A percentile compares a stretch with the other conserved stretches of the same genome.
phyloP scores from a whole-genome alignment of 345 rosid species.

The Gossypium mustelinum region DNA sequence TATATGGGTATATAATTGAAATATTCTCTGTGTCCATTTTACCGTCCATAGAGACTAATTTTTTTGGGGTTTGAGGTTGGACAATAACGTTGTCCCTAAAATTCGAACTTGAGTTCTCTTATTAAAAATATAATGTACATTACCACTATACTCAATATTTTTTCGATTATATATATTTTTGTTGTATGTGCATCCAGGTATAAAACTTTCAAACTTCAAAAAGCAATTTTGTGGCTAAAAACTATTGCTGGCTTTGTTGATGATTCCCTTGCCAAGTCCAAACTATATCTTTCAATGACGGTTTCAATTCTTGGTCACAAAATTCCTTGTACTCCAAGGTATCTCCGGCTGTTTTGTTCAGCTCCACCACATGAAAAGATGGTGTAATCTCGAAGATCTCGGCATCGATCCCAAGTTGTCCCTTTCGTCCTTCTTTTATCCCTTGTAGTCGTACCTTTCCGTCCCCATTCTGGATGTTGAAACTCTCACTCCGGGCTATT shows the following conservation, averaged over 20 bases:
- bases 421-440: conserved; percentile 70
- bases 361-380: conserved; percentile 63
- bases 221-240: no score
- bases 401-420: conserved; percentile 63
- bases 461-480: conserved; percentile 40
- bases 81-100: no score
- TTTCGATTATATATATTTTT: no score
- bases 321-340: conserved; percentile 67
- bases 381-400: conserved; percentile 78
- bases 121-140: no score
- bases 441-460: conserved; percentile 61
- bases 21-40: no score
- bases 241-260: conserved; percentile 17
- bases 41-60: rapidly evolving
- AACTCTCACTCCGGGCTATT: conserved; percentile 55
- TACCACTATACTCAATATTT: no score
- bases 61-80: no score
- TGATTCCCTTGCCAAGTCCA: conserved; percentile 75
- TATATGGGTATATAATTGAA: no score
- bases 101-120: no score
- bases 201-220: no score
- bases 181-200: no score
- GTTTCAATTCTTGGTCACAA: conserved; percentile 58
- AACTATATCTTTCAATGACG: conserved; percentile 76
- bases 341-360: conserved; percentile 72